Base-by-base conservation (phyloP, 1,284 basidiomycete genomes). In the Waitea zeae region DNA sequence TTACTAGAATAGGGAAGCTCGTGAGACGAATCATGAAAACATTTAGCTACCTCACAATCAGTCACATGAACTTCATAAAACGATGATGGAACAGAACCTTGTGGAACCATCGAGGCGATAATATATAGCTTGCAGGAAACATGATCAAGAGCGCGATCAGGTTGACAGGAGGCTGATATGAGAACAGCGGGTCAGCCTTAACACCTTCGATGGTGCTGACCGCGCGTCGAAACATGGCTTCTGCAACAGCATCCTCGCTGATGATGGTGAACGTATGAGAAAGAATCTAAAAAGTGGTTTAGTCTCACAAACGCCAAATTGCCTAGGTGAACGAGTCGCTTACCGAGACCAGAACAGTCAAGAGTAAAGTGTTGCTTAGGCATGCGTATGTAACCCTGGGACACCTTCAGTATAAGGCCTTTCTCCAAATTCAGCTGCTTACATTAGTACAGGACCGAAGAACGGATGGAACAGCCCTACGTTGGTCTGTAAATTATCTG, bases 241-340 rank as follows among this genome's bases (percentile, higher is more conserved):
- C 90, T 4, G 89, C 87, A 9, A 72, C 73, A 13, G 90, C 90
- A 55, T 95, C 90, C 44, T 86, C 79, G 41, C 78, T 90, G 46
- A 95, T 88, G 13, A 70, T 83, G 1, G 87, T 75, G 51, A 95
- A 96, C 0, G 90, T 96, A 50, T 95, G 84, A 5, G 87, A 88
- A 14, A 96, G 62, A 32, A 95, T 90, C 88, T 77, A 60, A 44
- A 31, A 4, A 12, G 28, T 18, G 19, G 20, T 31, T 7, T 12
- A 17, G 30, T 20, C 15, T 33, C n/a, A n/a, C 12, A 28, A 32
- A 6, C 27, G 29, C 12, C n/a, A 17, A 35, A 20, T 13, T 19
- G 57, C 74, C 39, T 50, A 83, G 80, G 42, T 81, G 83, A 39
- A 84, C 9, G 19, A 33, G 11, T 5, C n/a, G n/a, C 33, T 7